Evolutionary conservation across 139 green algal genomes (phyloP).

Genomic region (Bryopsis sp.): DNA sequence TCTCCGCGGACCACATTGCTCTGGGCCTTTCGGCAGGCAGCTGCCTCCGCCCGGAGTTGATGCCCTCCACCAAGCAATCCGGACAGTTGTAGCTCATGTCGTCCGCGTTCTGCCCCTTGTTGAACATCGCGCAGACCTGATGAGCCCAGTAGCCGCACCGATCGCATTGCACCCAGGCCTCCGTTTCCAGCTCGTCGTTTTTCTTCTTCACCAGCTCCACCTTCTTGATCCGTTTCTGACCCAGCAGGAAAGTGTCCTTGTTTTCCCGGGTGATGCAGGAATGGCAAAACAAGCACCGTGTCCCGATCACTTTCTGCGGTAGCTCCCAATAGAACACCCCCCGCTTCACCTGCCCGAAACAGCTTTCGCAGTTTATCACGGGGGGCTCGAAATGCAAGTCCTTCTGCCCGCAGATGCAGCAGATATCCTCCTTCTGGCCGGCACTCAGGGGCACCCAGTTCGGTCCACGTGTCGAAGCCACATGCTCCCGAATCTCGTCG

Average conservation of each 20-base stretch:
- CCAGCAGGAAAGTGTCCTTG: neutral
- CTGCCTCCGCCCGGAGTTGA: slow-evolving; percentile 23
- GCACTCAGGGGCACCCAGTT: slow-evolving; percentile 9
- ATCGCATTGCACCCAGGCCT: slow-evolving; percentile 96
- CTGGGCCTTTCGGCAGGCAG: slow-evolving; percentile 44
- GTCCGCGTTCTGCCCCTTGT: slow-evolving; percentile 84
- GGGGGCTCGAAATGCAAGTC: slow-evolving; percentile 91
- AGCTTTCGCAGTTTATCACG: slow-evolving; percentile 85
- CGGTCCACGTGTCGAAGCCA: slow-evolving; percentile 36
- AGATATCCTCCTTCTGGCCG: slow-evolving; percentile 22
- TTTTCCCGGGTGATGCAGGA: neutral
- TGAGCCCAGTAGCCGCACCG: slow-evolving; percentile 92
- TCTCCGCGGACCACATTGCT: slow-evolving; percentile 77
- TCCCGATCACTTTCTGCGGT: slow-evolving; percentile 1
- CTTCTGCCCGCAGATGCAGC: slow-evolving; percentile 55
- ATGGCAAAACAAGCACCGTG: slow-evolving; percentile 2
- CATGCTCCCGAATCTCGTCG: slow-evolving; percentile 68
- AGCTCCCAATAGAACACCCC: slow-evolving; percentile 65
- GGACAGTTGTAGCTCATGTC: slow-evolving; percentile 87
- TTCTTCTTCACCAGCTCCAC: slow-evolving; percentile 79
- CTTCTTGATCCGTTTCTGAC: slow-evolving; percentile 22
- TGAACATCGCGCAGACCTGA: slow-evolving; percentile 95
- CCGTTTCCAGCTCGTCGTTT: slow-evolving; percentile 89
- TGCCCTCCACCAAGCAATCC: slow-evolving; percentile 62
- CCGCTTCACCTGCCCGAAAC: slow-evolving; percentile 85